phyloP scores from a whole-genome alignment of 805 yeast genomes.

The Teunomyces atbi region DNA sequence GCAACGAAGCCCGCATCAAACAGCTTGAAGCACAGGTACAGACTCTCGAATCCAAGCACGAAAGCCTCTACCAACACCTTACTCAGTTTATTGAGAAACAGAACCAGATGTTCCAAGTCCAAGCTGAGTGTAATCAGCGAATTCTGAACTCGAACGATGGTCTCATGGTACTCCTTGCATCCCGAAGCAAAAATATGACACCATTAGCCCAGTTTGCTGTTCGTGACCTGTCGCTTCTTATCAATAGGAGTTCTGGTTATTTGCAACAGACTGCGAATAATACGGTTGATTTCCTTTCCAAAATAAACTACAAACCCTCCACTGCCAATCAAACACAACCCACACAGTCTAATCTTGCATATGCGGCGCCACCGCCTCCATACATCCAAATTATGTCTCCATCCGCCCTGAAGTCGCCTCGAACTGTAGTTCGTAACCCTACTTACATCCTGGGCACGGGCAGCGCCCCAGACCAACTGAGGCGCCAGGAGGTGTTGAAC shows the following conservation, averaged over 20 bases:
- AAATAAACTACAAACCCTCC: slow-evolving; percentile 9
- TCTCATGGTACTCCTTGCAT: slow-evolving; percentile 12
- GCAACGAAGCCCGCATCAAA: slow-evolving; percentile 4
- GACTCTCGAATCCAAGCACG: slow-evolving; percentile 11
- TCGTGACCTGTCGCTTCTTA: slow-evolving; percentile 8
- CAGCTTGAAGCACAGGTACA: slow-evolving; percentile 14
- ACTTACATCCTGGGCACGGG: not conserved
- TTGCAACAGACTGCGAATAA: slow-evolving; percentile 15
- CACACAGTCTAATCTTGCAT: slow-evolving; percentile 3
- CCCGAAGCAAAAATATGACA: slow-evolving; percentile 11
- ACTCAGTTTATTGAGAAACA: slow-evolving; percentile 16
- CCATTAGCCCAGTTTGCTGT: slow-evolving; percentile 15
- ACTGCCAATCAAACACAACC: slow-evolving; percentile 3
- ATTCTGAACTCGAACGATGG: slow-evolving; percentile 14
- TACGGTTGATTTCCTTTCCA: slow-evolving; percentile 17
- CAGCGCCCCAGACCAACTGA: slow-evolving; percentile 7
- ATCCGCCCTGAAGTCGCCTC: not conserved
- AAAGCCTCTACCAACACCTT: slow-evolving; percentile 10
- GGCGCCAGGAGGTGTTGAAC: slow-evolving; percentile 19
- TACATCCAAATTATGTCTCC: slow-evolving; percentile 2
- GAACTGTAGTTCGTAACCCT: not conserved
- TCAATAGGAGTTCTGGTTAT: slow-evolving; percentile 1
- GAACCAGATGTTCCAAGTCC: slow-evolving; percentile 14
- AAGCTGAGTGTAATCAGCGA: slow-evolving; percentile 16
- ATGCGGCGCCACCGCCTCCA: slow-evolving; percentile 7